Conservation (phyloP, 192 early-diverging fungal species). For the Coemansia sp. region DNA sequence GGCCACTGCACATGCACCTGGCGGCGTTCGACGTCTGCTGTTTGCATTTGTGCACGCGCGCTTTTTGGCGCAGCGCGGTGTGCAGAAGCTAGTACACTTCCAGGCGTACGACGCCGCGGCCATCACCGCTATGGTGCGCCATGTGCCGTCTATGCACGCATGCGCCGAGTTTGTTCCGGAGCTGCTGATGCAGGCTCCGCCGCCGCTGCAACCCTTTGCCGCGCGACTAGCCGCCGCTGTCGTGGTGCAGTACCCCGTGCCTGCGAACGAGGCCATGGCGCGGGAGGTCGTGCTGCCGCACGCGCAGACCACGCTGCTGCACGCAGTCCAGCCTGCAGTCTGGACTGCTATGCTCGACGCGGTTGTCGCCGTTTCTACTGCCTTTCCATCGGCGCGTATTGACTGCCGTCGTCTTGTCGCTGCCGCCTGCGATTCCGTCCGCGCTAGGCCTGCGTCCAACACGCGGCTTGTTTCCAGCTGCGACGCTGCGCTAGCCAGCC, state of each 20-base stretch:
- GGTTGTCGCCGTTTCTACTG: constrained; percentile 16
- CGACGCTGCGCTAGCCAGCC: neutral
- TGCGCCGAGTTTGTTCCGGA: constrained; percentile 60
- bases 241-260: constrained; percentile 43
- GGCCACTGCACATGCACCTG: constrained; percentile 9
- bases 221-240: constrained; percentile 42
- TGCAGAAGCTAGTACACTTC: constrained; percentile 62
- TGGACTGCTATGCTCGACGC: constrained; percentile 40
- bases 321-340: constrained; percentile 32
- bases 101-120: constrained; percentile 59
- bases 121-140: constrained; percentile 57
- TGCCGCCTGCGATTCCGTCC: constrained; percentile 18
- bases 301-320: constrained; percentile 40
- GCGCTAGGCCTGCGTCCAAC: constrained; percentile 4
- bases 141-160: constrained; percentile 67
- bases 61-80: constrained; percentile 59
- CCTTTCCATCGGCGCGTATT: constrained; percentile 20
- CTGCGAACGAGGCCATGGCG: constrained; percentile 44
- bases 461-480: neutral
- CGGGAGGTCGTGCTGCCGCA: constrained; percentile 52
- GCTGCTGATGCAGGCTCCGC: constrained; percentile 51
- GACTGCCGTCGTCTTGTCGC: constrained; percentile 29
- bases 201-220: constrained; percentile 41
- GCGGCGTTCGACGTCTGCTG: constrained; percentile 30
- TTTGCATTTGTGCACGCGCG: constrained; percentile 62